These are phyloP conservation scores for Trypanosomatidae sp. DNA, from an alignment of 208 protist species.

Conservation along the genomic window DNA sequence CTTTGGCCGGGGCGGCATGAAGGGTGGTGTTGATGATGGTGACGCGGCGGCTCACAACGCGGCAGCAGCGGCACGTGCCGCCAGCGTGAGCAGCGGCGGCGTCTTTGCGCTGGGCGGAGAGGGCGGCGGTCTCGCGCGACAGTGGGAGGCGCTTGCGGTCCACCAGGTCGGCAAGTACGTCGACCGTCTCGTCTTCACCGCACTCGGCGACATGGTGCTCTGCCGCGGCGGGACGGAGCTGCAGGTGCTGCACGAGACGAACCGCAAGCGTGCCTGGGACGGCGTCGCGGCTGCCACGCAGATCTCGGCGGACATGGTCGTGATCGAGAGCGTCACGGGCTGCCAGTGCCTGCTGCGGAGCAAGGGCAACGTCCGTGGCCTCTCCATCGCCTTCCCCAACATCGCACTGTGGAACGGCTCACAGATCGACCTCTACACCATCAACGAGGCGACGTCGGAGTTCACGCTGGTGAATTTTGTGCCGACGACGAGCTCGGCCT, in stretches of 20 bases:
- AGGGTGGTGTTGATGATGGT: too few species aligned
- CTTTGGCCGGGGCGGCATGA: too few species aligned
- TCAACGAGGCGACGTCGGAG: slow-evolving; percentile 84
- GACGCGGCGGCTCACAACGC: too few species aligned
- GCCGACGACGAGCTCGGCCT: slow-evolving; percentile 62
- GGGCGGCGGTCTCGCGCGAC: too few species aligned
- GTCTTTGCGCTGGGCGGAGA: too few species aligned
- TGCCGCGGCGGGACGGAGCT: slow-evolving; percentile 53
- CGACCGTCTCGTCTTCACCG: slow-evolving; percentile 59
- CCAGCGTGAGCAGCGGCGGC: too few species aligned
- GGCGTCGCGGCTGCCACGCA: slow-evolving; percentile 84
- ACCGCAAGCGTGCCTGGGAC: slow-evolving; percentile 83
- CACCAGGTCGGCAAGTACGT: slow-evolving; percentile 67
- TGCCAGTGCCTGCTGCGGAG: slow-evolving; percentile 85
- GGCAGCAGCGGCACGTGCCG: too few species aligned
- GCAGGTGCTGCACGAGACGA: slow-evolving; percentile 86
- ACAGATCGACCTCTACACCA: slow-evolving; percentile 88
- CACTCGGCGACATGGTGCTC: slow-evolving; percentile 58
- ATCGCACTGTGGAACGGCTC: slow-evolving; percentile 88
- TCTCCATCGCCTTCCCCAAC: slow-evolving; percentile 85
- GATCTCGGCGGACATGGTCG: slow-evolving; percentile 83
- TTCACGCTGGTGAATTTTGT: slow-evolving; percentile 75
- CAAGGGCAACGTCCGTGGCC: slow-evolving; percentile 68
- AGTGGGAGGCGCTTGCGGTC: slow-evolving; percentile 76
- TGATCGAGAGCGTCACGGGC: slow-evolving; percentile 83